Evolutionary conservation across 2,329 filamentous ascomycete genomes (phyloP).

Genomic region (Penicillium sp.): DNA sequence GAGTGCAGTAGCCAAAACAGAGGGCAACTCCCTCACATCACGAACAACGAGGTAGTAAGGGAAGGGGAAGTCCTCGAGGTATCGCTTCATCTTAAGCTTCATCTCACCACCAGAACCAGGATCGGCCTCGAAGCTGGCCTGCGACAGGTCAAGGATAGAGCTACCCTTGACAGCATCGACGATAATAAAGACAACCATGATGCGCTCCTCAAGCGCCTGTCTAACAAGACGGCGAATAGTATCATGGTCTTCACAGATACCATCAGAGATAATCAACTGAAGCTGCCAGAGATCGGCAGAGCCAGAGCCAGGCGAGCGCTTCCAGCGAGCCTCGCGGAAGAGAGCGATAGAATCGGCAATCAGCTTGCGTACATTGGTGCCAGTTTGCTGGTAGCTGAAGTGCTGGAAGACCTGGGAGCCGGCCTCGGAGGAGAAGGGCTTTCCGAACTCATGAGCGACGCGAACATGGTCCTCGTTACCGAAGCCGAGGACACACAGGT

Average conservation of each 20-base stretch:
- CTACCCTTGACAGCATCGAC: conserved; percentile 66
- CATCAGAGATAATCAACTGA: conserved; percentile 88
- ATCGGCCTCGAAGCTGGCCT: conserved; percentile 76
- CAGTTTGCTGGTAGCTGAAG: conserved; percentile 81
- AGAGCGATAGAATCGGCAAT: conserved; percentile 75
- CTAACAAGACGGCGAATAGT: conserved; percentile 77
- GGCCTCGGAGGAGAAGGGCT: conserved; percentile 75
- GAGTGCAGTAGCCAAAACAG: conserved; percentile 80
- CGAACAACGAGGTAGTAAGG: conserved; percentile 94
- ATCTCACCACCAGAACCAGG: conserved; percentile 57
- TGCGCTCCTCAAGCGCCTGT: conserved; percentile 85
- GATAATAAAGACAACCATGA: conserved; percentile 98
- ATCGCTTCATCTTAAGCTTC: conserved; percentile 78
- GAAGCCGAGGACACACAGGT: conserved; percentile 89
- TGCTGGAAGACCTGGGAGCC: conserved; percentile 80
- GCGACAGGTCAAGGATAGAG: conserved; percentile 79
- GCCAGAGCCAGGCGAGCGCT: conserved; percentile 52
- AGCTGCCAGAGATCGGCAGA: conserved; percentile 89
- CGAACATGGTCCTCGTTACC: conserved; percentile 70
- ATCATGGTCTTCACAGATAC: conserved; percentile 87
- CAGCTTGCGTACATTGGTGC: conserved; percentile 80
- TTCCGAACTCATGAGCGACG: conserved; percentile 81
- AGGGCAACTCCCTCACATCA: conserved; percentile 85
- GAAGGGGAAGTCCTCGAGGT: conserved; percentile 95
- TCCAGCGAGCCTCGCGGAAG: conserved; percentile 73